Conservation (phyloP, 768 basidiomycete species). For the Fomitopsis pulvina region DNA sequence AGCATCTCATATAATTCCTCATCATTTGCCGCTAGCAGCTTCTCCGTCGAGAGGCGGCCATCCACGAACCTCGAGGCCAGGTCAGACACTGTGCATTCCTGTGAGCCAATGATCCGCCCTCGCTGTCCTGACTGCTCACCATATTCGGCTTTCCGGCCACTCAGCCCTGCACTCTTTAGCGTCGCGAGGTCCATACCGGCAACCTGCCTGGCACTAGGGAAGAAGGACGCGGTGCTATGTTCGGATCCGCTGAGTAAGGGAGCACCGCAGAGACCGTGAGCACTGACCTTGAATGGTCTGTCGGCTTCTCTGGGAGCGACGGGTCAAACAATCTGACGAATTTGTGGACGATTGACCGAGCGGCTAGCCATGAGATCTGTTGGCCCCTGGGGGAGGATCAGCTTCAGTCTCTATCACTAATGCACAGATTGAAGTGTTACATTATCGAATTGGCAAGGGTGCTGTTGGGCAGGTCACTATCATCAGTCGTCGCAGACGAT, state of each 20-base stretch:
- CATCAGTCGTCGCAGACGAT: not conserved
- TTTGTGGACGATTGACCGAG: slow-evolving; percentile 72
- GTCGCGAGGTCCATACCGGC: slow-evolving; percentile 47
- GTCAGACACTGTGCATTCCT: slow-evolving; percentile 51
- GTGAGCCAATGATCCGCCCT: not conserved
- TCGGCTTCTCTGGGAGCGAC: slow-evolving; percentile 60
- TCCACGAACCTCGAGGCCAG: slow-evolving; percentile 76
- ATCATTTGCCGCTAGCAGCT: slow-evolving; percentile 63
- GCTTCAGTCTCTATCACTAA: not conserved
- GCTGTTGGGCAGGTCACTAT: slow-evolving; percentile 26
- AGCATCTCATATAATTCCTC: slow-evolving; percentile 73
- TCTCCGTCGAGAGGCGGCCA: slow-evolving; percentile 68
- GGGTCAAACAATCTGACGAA: slow-evolving; percentile 75
- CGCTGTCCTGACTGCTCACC: slow-evolving; percentile 34
- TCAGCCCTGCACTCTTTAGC: slow-evolving; percentile 71
- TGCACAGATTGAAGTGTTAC: slow-evolving; percentile 23
- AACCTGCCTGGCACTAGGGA: slow-evolving; percentile 70
- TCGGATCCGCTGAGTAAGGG: not conserved
- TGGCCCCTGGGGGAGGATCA: slow-evolving; percentile 42
- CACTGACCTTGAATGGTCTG: slow-evolving; percentile 24
- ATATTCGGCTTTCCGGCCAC: slow-evolving; percentile 86
- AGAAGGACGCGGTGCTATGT: slow-evolving; percentile 26
- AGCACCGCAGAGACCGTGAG: no score
- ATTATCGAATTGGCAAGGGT: slow-evolving; percentile 69
- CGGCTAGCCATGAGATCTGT: slow-evolving; percentile 85